Conservation (phyloP, 768 basidiomycete genomes). For the Trametopsis cervina region DNA sequence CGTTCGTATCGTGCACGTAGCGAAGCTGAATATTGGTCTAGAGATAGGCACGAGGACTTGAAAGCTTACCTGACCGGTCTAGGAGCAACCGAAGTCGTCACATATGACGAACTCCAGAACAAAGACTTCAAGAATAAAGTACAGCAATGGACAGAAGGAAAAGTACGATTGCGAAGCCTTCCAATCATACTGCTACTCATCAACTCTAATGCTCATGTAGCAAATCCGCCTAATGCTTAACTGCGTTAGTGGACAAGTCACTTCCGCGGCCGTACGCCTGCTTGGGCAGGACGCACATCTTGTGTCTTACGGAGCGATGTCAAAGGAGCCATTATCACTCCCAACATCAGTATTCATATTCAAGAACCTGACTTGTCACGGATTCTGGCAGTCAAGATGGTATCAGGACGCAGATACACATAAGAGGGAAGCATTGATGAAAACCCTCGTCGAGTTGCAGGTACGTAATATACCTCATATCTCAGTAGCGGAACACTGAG, state of each 20-base stretch:
- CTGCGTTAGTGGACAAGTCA: slow-evolving; percentile 60
- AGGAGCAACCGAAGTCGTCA: slow-evolving; percentile 72
- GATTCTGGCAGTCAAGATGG: slow-evolving; percentile 79
- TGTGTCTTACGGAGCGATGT: slow-evolving; percentile 89
- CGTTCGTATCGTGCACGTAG: neutral
- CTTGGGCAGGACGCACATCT: slow-evolving; percentile 65
- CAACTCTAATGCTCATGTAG: slow-evolving; percentile 18
- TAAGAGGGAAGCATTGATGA: slow-evolving; percentile 47
- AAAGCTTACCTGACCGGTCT: slow-evolving; percentile 45
- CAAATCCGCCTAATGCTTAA: slow-evolving; percentile 44
- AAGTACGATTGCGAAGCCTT: slow-evolving; percentile 31
- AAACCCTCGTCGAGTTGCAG: slow-evolving; percentile 46
- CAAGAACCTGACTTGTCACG: slow-evolving; percentile 68
- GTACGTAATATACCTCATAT: slow-evolving; percentile 24
- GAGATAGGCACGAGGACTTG: slow-evolving; percentile 46
- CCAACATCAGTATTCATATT: slow-evolving; percentile 82
- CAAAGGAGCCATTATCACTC: slow-evolving; percentile 69
- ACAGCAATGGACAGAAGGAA: slow-evolving; percentile 57
- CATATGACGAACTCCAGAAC: slow-evolving; percentile 68
- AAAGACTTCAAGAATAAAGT: slow-evolving; percentile 45
- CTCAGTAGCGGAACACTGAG: neutral
- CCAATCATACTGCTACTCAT: no score
- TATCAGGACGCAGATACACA: slow-evolving; percentile 40
- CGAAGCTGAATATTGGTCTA: slow-evolving; percentile 18
- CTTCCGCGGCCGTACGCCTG: slow-evolving; percentile 60